These are phyloP conservation scores for Mycogone perniciosa DNA, from an alignment of 2,329 filamentous ascomycete genomes.

Conservation along the genomic window DNA sequence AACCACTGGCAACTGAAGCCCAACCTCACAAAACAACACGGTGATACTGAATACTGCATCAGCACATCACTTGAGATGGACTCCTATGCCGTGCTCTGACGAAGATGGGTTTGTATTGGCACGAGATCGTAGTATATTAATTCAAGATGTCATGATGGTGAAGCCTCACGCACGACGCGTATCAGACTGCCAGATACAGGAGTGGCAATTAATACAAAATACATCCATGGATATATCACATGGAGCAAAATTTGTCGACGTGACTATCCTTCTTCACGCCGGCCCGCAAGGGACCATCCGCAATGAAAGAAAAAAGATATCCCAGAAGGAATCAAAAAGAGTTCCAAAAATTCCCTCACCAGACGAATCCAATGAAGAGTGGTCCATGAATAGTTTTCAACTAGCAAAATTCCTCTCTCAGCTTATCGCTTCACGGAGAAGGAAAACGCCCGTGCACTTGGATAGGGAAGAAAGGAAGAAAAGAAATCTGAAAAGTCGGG, in stretches of 20 bases:
- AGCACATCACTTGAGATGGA: no score
- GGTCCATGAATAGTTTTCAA: conserved; percentile 77
- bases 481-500: conserved; percentile 25
- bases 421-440: conserved; percentile 56
- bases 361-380: conserved; percentile 61
- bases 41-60: no score
- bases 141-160: no score
- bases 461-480: conserved; percentile 45
- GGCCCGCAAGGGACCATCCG: conserved; percentile 26
- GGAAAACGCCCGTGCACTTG: conserved; percentile 63
- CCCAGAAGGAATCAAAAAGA: conserved; percentile 20
- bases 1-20: no score
- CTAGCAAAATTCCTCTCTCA: conserved; percentile 82
- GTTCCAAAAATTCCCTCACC: conserved; percentile 68
- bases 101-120: no score
- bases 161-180: no score
- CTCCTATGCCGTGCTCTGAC: no score
- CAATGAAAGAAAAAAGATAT: conserved; percentile 36
- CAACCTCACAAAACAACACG: no score
- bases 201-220: no score
- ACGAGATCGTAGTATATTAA: no score
- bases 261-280: conserved; percentile 34
- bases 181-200: no score
- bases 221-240: no score
- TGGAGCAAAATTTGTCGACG: neutral